Evolutionary conservation across 1,284 basidiomycete genomes (phyloP).

Genomic region (Rhodotorula sp.): DNA sequence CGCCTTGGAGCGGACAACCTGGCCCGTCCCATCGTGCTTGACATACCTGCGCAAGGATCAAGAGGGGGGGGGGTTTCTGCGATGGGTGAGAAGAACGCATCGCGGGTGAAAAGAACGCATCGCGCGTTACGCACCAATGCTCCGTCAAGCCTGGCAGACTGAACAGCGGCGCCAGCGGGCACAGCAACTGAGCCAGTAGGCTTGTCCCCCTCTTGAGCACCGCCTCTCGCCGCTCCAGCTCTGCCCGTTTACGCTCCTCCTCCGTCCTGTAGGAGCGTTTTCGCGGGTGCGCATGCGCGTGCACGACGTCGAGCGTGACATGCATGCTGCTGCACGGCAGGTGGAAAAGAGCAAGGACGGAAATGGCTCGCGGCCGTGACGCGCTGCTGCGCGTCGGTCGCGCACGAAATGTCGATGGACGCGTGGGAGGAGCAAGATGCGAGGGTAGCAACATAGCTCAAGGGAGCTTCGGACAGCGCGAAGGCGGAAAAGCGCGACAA

Average conservation of each 20-base stretch:
- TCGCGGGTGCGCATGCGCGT: background rate
- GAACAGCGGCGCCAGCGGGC: constrained; percentile 18
- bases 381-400: background rate
- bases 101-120: background rate
- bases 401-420: background rate
- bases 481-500: background rate
- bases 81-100: background rate
- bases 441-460: no score
- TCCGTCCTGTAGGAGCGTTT: background rate
- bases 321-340: constrained; percentile 8
- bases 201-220: background rate
- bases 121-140: constrained; percentile 4
- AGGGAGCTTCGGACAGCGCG: no score
- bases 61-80: no score
- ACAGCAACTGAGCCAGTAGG: constrained; percentile 19
- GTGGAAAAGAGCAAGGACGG: background rate
- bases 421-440: background rate
- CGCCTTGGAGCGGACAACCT: background rate
- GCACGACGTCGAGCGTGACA: constrained; percentile 7
- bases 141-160: constrained; percentile 14
- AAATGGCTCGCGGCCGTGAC: background rate
- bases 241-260: background rate
- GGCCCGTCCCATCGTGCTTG: background rate
- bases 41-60: constrained; percentile 12
- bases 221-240: constrained; percentile 1